A percentile compares a stretch with the other conserved stretches of the same genome.
These are phyloP conservation scores for Pseudozyma tsukubaensis DNA, from an alignment of 1,284 basidiomycete genomes.

Conservation along the genomic window DNA sequence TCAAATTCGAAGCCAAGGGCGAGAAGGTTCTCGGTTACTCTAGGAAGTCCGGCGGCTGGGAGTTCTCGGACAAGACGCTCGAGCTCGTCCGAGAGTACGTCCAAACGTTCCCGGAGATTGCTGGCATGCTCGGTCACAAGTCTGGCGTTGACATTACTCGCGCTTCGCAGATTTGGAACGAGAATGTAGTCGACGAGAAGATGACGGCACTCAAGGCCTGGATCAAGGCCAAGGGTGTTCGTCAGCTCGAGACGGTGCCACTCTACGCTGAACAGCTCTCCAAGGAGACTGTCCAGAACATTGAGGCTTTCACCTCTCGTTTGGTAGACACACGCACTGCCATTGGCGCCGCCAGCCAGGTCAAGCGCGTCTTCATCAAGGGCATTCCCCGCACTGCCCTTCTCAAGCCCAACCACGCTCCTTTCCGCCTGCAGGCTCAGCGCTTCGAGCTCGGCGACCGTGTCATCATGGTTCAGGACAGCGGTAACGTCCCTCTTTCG, in stretches of 20 bases:
- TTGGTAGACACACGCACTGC: slow-evolving; percentile 68
- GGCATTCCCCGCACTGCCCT: slow-evolving; percentile 93
- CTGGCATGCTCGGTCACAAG: slow-evolving; percentile 41
- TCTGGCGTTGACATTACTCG: slow-evolving; percentile 75
- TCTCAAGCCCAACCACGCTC: slow-evolving; percentile 89
- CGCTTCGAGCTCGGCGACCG: slow-evolving; percentile 92
- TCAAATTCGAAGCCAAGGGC: slow-evolving; percentile 97
- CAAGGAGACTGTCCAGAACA: slow-evolving; percentile 72
- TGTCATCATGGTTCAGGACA: slow-evolving; percentile 92
- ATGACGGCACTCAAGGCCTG: slow-evolving; percentile 84
- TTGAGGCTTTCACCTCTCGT: slow-evolving; percentile 80
- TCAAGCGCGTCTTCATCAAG: slow-evolving; percentile 90
- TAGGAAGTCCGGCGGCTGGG: slow-evolving; percentile 88
- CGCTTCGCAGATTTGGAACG: slow-evolving; percentile 79
- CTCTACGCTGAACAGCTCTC: slow-evolving; percentile 90
- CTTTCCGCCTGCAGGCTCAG: slow-evolving; percentile 90
- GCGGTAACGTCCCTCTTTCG: slow-evolving; percentile 88
- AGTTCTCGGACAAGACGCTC: slow-evolving; percentile 89
- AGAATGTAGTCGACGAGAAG: slow-evolving; percentile 75
- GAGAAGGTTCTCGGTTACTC: slow-evolving; percentile 95
- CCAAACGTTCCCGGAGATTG: slow-evolving; percentile 64
- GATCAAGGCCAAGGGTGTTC: slow-evolving; percentile 86
- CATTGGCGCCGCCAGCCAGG: slow-evolving; percentile 75
- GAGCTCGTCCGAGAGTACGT: slow-evolving; percentile 86
- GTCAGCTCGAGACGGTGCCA: slow-evolving; percentile 91